phyloP scores from a whole-genome alignment of 1,139 yeast genomes.

The Hyphopichia fennica region DNA sequence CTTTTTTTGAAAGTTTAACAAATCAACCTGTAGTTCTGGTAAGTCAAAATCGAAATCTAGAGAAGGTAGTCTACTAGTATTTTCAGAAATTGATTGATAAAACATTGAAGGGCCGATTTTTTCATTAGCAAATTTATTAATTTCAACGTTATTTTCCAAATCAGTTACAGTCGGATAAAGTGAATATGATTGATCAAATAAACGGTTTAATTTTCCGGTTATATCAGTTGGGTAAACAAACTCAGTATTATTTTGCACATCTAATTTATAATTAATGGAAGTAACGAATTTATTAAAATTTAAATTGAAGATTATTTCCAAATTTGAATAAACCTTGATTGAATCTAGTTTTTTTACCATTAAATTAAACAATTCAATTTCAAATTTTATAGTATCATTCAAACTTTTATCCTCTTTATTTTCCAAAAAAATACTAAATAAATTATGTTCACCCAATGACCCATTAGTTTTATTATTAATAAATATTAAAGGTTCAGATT shows the following conservation, averaged over 20 bases:
- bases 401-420: background rate
- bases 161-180: background rate
- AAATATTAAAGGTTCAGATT: background rate
- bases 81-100: constrained; percentile 34
- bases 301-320: background rate
- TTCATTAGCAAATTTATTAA: constrained; percentile 7
- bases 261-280: background rate
- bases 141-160: background rate
- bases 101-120: constrained; percentile 27
- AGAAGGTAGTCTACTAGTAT: constrained; percentile 24
- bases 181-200: background rate
- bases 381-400: background rate
- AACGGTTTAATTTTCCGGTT: background rate
- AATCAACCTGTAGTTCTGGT: constrained; percentile 50
- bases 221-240: constrained; percentile 3
- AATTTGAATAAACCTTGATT: background rate
- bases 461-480: background rate
- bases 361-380: constrained; percentile 2
- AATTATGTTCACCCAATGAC: background rate
- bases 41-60: constrained; percentile 26
- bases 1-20: constrained; percentile 60
- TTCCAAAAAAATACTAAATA: background rate
- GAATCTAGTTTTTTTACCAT: background rate
- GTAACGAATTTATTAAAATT: background rate
- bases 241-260: background rate